Evolutionary conservation across 345 rosid species (phyloP), one percentile per base, ranked within the genome.

Genomic region (Jatropha curcas): DNA sequence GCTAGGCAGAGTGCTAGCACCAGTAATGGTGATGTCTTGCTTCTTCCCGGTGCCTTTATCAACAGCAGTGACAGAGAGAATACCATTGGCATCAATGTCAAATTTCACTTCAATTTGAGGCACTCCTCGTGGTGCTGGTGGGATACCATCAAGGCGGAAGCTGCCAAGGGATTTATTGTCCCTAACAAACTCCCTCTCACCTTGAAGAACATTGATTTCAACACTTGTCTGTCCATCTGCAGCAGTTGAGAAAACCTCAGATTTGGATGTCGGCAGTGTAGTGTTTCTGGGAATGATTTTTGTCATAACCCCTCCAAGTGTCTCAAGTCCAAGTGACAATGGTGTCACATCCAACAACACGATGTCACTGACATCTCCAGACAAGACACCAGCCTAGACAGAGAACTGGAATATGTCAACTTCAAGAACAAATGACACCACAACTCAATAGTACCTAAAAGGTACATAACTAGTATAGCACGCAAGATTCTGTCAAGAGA

Each of bases 191-290:
- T 95, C 99, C 77, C 99, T 84, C 77, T 95, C 99, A 12, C 99
- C 99, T 76, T 95, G 99, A 37, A 95, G 87, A 59, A 95, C 99
- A 65, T 95, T 95, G 35, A 95, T 95, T 80, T 95, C 99, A 3
- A 95, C 99, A 69, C 99, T 95, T 22, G 99, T 95, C 80, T 95
- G 99, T 35, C 99, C 99, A 72, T 95, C 99, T 5, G 98, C 99
- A 67, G 99, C 98, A 4, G 99, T 95, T 17, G 99, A 95, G 76
- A 95, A 95, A 50, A 95, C 99, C 82, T 95, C 99, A 11, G 99
- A 95, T 77, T 95, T 95, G 16, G 99, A 95, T 19, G 99, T 92
- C 35, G 99, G 99, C 57, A 95, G 72, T 1, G 99, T 95, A 1
- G 98, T 89, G 76, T 95, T 95, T 77, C 99, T 89, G 2, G 97